Conservation (phyloP, 352 stramenopile genomes). For the Achlya hypogyna region DNA sequence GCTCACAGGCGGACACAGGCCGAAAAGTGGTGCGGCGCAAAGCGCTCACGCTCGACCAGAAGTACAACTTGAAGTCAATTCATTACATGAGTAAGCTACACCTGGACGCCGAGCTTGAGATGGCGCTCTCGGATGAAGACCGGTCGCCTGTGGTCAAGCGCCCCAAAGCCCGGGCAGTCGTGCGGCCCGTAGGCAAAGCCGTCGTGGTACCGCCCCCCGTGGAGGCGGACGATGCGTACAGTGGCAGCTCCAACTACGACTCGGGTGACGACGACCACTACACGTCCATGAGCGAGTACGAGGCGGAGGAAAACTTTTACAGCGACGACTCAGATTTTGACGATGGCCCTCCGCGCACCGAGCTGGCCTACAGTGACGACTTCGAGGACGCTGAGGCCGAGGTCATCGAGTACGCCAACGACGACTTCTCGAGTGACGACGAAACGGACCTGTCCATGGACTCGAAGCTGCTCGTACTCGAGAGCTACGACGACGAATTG, state of each 20-base stretch:
- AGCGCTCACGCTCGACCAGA: conserved; percentile 6
- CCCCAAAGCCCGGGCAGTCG: too few species aligned
- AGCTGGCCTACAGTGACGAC: conserved; percentile 66
- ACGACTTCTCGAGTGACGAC: not conserved
- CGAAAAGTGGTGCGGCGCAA: conserved; percentile 1
- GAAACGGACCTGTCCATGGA: not conserved
- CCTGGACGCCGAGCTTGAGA: not conserved
- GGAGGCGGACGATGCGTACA: not conserved
- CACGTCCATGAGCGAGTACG: conserved; percentile 66
- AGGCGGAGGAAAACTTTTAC: conserved; percentile 79
- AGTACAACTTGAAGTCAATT: not conserved
- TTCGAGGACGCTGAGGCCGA: conserved; percentile 71
- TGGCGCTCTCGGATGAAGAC: not conserved
- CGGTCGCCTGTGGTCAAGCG: not conserved
- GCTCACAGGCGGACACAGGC: not conserved
- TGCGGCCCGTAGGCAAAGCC: not conserved
- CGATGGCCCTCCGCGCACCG: conserved; percentile 26
- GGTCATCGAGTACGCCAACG: conserved; percentile 31
- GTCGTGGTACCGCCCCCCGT: too few species aligned
- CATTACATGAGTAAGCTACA: not conserved
- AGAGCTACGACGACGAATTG: not conserved
- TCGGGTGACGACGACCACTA: conserved; percentile 36
- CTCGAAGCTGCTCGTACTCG: not conserved
- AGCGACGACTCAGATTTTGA: conserved; percentile 71
- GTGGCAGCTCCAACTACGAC: not conserved